These are phyloP conservation scores for Ploettnerulaceae sp. DNA, from an alignment of 2,329 filamentous ascomycete genomes.

Conservation along the genomic window DNA sequence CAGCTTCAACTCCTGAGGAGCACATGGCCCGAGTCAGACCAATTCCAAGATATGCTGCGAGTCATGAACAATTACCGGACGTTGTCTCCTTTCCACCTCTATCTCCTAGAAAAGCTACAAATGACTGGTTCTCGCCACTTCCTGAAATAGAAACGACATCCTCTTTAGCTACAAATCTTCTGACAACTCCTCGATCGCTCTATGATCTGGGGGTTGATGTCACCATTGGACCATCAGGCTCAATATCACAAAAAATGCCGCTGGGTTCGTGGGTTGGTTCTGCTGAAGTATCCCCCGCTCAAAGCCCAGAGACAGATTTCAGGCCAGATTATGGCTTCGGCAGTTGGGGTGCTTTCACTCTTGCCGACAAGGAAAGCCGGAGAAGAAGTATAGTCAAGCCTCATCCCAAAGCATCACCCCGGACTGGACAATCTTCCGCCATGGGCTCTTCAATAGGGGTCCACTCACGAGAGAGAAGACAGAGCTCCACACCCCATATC, in stretches of 20 bases:
- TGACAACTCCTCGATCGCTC: conserved; percentile 13
- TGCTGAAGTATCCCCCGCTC: conserved; percentile 3
- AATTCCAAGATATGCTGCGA: conserved; percentile 7
- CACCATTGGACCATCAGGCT: conserved; percentile 8
- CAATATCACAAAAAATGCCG: conserved; percentile 5
- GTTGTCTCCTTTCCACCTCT: conserved; percentile 29
- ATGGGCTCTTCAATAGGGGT: conserved; percentile 23
- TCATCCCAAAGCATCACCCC: conserved; percentile 20
- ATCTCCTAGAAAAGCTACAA: conserved; percentile 23
- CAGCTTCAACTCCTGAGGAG: conserved; percentile 6
- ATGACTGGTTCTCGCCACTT: conserved; percentile 29
- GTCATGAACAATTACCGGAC: conserved; percentile 15
- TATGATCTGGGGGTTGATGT: conserved; percentile 26
- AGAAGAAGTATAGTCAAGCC: conserved; percentile 18
- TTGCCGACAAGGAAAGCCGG: background rate
- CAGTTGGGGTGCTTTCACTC: background rate
- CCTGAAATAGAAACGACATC: conserved; percentile 20
- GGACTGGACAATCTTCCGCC: conserved; percentile 10
- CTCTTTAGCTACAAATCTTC: background rate
- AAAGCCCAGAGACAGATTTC: conserved; percentile 1
- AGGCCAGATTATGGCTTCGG: conserved; percentile 2
- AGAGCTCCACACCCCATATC: conserved; percentile 11
- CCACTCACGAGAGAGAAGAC: conserved; percentile 15
- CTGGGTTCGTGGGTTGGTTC: background rate
- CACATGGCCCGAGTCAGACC: conserved; percentile 4